Base-by-base conservation (phyloP, 306 rosid species). In the Cucumis sativus region DNA sequence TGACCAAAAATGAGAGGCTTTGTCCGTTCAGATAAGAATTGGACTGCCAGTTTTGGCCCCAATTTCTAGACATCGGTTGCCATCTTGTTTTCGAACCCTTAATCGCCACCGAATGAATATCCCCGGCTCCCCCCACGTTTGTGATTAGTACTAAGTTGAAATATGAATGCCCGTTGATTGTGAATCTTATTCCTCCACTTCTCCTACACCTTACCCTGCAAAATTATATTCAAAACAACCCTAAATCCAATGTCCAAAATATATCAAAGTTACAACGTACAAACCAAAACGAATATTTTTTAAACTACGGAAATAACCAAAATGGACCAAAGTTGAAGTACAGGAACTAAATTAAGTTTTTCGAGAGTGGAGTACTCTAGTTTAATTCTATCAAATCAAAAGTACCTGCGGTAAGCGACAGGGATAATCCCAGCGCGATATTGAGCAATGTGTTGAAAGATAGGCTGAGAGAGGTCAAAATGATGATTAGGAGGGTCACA, bases 31-130 rank as follows among this genome's bases (percentile, higher is more conserved):
- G 66, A 69, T 85, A 83, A 41, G 88, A 85, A 56, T 89, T 87
- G 70, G 90, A 87, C 47, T 87, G 89, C 92, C 92, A 89, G 43
- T 89, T 89, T 75, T 89, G 90, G 4, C 92, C 92, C 92, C 92
- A 89, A 41, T 89, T 89, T 41, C 92, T 85, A 14, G 92, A 89
- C 89, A 89, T 85, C 20, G 86, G 41, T 79, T 80, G 88, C 92
- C 92, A 89, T 60, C 88, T 77, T 10, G 80, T 80, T 70, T 83
- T 85, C 70, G 92, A 87, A 28, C 92, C 92, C 79, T 85, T 89
- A 76, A 89, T 89, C 23, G 88, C 65, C 37, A 89, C 82, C 18
- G 87, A 59, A 79, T 89, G 90, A 15, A 80, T 85, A 78, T 89
- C 92, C 14, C 92, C 92, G 35, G 92, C 92, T 2, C 92, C 92